Percentiles rank a stretch among this genome's conserved stretches.
phyloP scores from a whole-genome alignment of 768 basidiomycete species.

The Boletus rubescentipes region DNA sequence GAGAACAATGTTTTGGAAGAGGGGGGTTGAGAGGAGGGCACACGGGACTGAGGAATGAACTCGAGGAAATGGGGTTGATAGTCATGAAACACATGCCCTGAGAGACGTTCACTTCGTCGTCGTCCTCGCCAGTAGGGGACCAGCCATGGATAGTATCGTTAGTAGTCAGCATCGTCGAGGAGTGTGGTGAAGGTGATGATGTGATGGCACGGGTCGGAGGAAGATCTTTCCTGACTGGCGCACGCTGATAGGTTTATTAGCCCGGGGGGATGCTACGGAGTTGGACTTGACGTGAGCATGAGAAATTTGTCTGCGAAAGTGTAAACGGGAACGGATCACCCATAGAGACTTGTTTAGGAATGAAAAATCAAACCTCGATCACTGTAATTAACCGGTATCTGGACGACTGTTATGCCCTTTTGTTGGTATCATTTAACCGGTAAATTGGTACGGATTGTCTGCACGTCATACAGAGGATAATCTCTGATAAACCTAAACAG shows the following conservation, averaged over 20 bases:
- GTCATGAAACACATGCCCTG: constrained; percentile 13
- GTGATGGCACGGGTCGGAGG: not conserved
- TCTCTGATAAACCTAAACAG: not conserved
- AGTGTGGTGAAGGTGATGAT: not conserved
- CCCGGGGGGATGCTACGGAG: not conserved
- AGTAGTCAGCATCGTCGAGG: constrained; percentile 8
- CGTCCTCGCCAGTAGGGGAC: constrained; percentile 28
- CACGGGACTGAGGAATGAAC: constrained; percentile 5
- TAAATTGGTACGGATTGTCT: not conserved
- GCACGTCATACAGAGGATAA: not conserved
- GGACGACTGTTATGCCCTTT: not conserved
- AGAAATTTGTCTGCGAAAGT: not conserved
- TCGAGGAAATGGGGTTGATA: constrained; percentile 4
- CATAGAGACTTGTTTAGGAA: constrained; percentile 7
- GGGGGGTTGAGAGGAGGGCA: constrained; percentile 18
- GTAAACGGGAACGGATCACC: constrained; percentile 3
- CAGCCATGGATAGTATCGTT: constrained; percentile 23
- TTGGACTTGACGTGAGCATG: not conserved
- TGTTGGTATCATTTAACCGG: not conserved
- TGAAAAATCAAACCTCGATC: constrained; percentile 18
- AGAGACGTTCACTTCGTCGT: constrained; percentile 28
- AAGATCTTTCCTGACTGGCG: not conserved
- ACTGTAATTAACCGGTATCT: constrained; percentile 5
- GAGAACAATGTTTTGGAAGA: not conserved
- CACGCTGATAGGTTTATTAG: constrained; percentile 6